Percentiles rank a stretch among this genome's conserved stretches.
These are phyloP conservation scores for Centrapalus pauciflorus DNA, from an alignment of 129 eudicot genomes.

Conservation along the genomic window DNA sequence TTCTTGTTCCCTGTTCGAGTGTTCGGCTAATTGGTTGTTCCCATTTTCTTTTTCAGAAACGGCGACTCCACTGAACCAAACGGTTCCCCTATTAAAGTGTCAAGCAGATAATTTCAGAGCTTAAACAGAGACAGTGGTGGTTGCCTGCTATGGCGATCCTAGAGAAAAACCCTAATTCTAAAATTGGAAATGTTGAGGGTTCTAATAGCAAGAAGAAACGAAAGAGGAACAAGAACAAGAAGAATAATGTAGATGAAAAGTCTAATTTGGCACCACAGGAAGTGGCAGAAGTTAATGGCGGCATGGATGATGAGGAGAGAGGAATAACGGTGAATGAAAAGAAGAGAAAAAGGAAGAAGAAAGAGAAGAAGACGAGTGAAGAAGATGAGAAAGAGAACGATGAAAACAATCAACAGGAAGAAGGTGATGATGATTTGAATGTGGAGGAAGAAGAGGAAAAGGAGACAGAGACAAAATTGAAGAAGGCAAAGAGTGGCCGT, in stretches of 20 bases:
- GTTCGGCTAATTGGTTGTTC: too few relatives aligned
- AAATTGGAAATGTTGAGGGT: background rate
- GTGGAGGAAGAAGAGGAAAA: slow-evolving; percentile 17
- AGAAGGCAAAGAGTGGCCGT: slow-evolving; percentile 22
- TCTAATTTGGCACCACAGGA: background rate
- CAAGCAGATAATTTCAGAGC: background rate
- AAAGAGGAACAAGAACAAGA: slow-evolving; percentile 34
- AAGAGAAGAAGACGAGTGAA: slow-evolving; percentile 9
- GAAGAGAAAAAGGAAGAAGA: slow-evolving; percentile 18
- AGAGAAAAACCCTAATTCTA: slow-evolving; percentile 37
- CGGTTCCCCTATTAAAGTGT: too few relatives aligned
- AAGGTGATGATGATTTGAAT: slow-evolving; percentile 4
- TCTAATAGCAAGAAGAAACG: slow-evolving; percentile 33
- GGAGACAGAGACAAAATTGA: background rate
- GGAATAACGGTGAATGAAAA: slow-evolving; percentile 10
- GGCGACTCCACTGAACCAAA: too few relatives aligned
- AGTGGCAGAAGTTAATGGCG: slow-evolving; percentile 9
- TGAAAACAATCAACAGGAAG: slow-evolving; percentile 24
- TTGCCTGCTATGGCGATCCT: slow-evolving; percentile 20
- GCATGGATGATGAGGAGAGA: background rate
- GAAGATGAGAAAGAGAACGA: slow-evolving; percentile 11
- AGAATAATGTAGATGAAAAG: slow-evolving; percentile 6
- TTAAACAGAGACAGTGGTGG: slow-evolving; percentile 17
- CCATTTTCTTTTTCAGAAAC: too few relatives aligned
- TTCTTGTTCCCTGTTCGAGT: too few relatives aligned